These are phyloP conservation scores for Diaporthe amygdali DNA, from an alignment of 2,329 filamentous ascomycete species.

Conservation along the genomic window DNA sequence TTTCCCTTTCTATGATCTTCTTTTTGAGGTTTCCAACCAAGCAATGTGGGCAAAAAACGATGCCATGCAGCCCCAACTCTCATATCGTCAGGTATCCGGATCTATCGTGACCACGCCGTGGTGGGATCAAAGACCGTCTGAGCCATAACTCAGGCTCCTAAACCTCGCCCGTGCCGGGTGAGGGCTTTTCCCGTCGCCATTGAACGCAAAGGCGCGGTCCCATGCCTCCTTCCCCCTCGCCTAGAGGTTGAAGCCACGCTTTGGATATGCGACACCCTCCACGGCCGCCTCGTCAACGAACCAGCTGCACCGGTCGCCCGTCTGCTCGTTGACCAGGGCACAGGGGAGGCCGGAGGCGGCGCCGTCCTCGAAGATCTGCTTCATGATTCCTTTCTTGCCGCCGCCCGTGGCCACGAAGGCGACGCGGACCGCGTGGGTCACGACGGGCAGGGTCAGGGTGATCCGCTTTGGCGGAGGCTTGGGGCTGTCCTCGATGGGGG, in stretches of 20 bases:
- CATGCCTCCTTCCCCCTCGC: conserved; percentile 47
- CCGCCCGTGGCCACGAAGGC: conserved; percentile 90
- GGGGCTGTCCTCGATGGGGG: conserved; percentile 88
- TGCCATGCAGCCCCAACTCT: background rate
- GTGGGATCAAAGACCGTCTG: background rate
- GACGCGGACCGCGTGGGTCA: conserved; percentile 83
- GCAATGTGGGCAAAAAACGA: background rate
- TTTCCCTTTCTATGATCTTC: conserved; percentile 13
- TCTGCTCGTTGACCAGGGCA: conserved; percentile 83
- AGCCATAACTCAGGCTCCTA: conserved; percentile 13
- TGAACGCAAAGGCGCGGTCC: conserved; percentile 6
- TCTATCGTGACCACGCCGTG: background rate
- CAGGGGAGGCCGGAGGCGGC: conserved; percentile 73
- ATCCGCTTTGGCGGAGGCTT: conserved; percentile 93
- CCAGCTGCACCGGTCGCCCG: conserved; percentile 90
- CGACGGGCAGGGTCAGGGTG: conserved; percentile 89
- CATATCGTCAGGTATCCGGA: background rate
- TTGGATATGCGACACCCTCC: conserved; percentile 82
- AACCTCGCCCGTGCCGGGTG: conserved; percentile 8
- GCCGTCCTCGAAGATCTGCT: conserved; percentile 88
- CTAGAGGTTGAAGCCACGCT: conserved; percentile 67
- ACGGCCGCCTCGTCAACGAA: conserved; percentile 89
- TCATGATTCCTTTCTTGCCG: conserved; percentile 90
- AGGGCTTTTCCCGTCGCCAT: conserved; percentile 3
- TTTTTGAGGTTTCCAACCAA: background rate